phyloP scores from a whole-genome alignment of 2,329 filamentous ascomycete species.

The Paraconiothyrium sp. region DNA sequence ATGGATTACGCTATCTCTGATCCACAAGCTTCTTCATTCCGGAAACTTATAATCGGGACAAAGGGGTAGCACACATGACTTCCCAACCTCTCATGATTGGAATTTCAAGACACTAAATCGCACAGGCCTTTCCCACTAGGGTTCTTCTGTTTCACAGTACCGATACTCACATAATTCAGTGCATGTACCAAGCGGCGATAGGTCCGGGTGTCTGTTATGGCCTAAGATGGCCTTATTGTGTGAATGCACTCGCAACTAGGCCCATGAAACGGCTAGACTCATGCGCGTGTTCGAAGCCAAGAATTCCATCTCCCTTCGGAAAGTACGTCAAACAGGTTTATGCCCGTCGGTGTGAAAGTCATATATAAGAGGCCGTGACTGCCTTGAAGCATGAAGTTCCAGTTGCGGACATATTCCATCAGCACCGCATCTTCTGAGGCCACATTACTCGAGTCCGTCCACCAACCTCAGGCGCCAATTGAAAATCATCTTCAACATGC shows the following conservation, averaged over 20 bases:
- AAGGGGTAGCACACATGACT: not conserved
- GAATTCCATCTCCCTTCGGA: not conserved
- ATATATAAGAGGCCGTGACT: not conserved
- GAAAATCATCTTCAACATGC: not conserved
- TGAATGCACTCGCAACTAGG: not conserved
- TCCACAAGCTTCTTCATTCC: not conserved
- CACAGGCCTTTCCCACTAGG: not conserved
- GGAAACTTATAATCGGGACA: not conserved
- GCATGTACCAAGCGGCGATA: not conserved
- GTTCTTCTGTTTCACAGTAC: not conserved
- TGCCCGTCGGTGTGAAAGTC: not conserved
- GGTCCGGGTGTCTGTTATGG: not conserved
- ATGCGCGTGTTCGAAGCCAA: not conserved
- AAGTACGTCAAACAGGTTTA: not conserved
- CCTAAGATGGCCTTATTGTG: not conserved
- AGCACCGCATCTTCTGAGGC: not conserved
- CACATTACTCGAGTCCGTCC: not conserved
- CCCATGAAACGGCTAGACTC: not conserved
- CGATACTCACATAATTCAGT: not conserved
- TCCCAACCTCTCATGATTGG: not conserved
- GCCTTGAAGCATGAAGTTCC: not conserved
- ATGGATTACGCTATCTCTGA: not conserved
- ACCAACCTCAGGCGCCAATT: not conserved
- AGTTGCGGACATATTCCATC: not conserved
- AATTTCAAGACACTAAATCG: not conserved